Evolutionary conservation across 2,329 filamentous ascomycete species (phyloP).

Genomic region (Talaromyces verruculosus): DNA sequence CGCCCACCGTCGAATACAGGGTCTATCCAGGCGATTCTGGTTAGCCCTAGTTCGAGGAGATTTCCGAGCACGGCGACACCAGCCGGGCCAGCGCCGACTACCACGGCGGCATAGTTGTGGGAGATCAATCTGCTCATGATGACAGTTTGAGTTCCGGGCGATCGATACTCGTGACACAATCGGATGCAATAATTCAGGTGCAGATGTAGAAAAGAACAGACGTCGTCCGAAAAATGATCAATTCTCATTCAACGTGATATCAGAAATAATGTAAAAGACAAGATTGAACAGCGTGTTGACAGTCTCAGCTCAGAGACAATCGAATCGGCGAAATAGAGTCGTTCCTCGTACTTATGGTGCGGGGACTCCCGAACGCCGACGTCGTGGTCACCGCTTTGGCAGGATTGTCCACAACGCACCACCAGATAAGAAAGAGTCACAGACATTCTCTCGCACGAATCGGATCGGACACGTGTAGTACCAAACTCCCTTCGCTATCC

Average conservation of each 20-base stretch:
- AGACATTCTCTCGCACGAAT: not conserved
- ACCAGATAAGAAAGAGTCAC: not conserved
- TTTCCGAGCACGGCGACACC: slow-evolving; percentile 64
- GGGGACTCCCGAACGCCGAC: not conserved
- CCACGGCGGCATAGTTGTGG: slow-evolving; percentile 53
- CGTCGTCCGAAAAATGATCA: not conserved
- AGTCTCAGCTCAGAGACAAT: not conserved
- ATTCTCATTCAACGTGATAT: not conserved
- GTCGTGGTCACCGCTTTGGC: not conserved
- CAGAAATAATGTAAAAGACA: not conserved
- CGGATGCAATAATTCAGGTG: not conserved
- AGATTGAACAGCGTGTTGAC: not conserved
- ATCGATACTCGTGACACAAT: not conserved
- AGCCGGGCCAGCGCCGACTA: slow-evolving; percentile 60
- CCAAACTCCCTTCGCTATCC: not conserved
- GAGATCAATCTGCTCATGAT: slow-evolving; percentile 28
- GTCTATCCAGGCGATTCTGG: slow-evolving; percentile 61
- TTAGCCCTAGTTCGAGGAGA: slow-evolving; percentile 52
- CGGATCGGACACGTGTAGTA: slow-evolving; percentile 5
- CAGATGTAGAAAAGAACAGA: not conserved
- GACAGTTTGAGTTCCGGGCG: not conserved
- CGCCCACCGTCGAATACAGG: slow-evolving; percentile 56
- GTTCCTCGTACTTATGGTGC: not conserved
- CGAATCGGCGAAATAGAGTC: not conserved
- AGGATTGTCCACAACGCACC: not conserved